phyloP scores from a whole-genome alignment of 352 stramenopile species.

The Phytophthora tubulina region DNA sequence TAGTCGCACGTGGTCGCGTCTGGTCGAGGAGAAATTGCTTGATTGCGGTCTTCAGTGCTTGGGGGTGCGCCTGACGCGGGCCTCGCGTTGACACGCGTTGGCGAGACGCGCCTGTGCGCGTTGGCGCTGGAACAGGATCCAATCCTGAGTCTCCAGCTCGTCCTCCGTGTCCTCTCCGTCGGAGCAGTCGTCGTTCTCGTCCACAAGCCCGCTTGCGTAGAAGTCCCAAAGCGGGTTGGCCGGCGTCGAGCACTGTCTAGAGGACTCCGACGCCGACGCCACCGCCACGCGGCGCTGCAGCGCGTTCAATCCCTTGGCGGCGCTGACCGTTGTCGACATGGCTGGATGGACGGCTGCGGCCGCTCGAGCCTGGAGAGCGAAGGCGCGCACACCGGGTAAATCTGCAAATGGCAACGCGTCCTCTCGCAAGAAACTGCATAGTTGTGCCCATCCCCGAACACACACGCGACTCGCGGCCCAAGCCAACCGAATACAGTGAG shows the following conservation, averaged over 20 bases:
- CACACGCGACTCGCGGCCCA: slow-evolving; percentile 12
- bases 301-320: slow-evolving; percentile 29
- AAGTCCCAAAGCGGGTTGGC: slow-evolving; percentile 61
- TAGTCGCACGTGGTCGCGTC: neutral
- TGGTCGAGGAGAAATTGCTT: neutral
- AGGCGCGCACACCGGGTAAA: slow-evolving; percentile 18
- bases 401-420: slow-evolving; percentile 33
- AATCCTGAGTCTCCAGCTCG: slow-evolving; percentile 63
- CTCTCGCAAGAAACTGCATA: slow-evolving; percentile 25
- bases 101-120: slow-evolving; percentile 56
- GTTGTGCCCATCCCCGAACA: slow-evolving; percentile 9
- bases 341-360: slow-evolving; percentile 24
- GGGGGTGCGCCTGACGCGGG: slow-evolving; percentile 26
- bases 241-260: slow-evolving; percentile 17
- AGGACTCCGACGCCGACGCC: neutral
- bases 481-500: slow-evolving; percentile 24
- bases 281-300: slow-evolving; percentile 26
- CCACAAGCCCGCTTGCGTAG: slow-evolving; percentile 65
- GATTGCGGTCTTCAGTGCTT: slow-evolving; percentile 30
- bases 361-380: slow-evolving; percentile 29
- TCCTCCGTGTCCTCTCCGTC: slow-evolving; percentile 69
- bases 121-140: slow-evolving; percentile 68
- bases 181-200: slow-evolving; percentile 52
- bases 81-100: slow-evolving; percentile 52
- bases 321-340: slow-evolving; percentile 38